Evolutionary conservation across 1,139 yeast genomes (phyloP), one percentile per base, ranked within the genome.

Genomic region (Debaryomycetaceae sp.): DNA sequence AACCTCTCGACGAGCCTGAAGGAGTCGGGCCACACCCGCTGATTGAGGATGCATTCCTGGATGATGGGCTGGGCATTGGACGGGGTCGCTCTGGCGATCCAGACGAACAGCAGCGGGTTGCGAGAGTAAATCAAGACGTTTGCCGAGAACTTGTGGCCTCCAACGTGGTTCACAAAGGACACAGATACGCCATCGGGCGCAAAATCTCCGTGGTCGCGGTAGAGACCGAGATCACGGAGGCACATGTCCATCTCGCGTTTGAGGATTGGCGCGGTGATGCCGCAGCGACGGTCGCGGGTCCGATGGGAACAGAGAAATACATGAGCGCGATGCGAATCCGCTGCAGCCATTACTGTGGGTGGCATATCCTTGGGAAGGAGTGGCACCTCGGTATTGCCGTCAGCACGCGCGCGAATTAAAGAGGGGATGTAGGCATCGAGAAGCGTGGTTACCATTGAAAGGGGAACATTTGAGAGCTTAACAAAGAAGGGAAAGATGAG

Each of bases 141-240:
- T 2, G 97, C 96, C 2, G 90, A 82, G 51, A 62, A 90, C 47
- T 90, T 90, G 54, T 90, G 98, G 3, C 97, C 97, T 3, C 98
- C 98, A 19, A 90, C 79, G 51, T 90, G 98, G 45, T 82, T 85
- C 15, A 81, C 67, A 43, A 53, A 85, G 3, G 68, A 61, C 3
- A 86, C 83, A 10, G 61, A 56, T 2, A 79, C 81, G 3, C 97
- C 97, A 23, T 67, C 76, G 0, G 83, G 75, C 30, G 87, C 63
- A 27, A 61, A 64, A 46, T 82, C 94, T 4, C 83, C 77, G 23
- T 55, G 45, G 50, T 87, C 96, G 43, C 97, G 66, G 41, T 73
- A 72, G 16, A 80, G 55, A 3, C 76, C 90, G 25, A 68, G 58
- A 12, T 80, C 83, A 28, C 92, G 62, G 25, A 86, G 58, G 41